Conservation (phyloP, 352 stramenopile species). For the Phytopythium boreale region DNA sequence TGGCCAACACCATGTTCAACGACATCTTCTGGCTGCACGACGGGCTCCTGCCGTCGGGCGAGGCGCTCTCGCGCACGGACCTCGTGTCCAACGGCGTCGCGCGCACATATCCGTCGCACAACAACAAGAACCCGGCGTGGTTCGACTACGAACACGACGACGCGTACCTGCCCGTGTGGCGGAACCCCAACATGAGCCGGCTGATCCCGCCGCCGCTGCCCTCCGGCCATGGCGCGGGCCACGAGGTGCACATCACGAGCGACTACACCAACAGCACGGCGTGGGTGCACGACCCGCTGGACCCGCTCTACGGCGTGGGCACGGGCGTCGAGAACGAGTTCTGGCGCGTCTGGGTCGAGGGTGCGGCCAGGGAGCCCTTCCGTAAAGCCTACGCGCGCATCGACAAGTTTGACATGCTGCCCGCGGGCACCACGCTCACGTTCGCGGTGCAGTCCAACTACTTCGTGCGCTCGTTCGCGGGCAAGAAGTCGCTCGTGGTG, state of each 20-base stretch:
- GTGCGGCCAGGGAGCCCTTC: slow-evolving; percentile 55
- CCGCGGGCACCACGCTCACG: slow-evolving; percentile 44
- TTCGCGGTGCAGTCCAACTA: slow-evolving; percentile 85
- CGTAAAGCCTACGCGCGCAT: slow-evolving; percentile 72
- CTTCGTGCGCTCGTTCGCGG: slow-evolving; percentile 62
- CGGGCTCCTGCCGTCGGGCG: slow-evolving; percentile 38
- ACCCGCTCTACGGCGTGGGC: slow-evolving; percentile 37
- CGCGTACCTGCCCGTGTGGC: slow-evolving; percentile 60
- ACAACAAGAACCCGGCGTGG: slow-evolving; percentile 63
- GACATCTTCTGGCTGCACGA: slow-evolving; percentile 84
- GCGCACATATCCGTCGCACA: slow-evolving; percentile 48
- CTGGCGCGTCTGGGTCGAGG: slow-evolving; percentile 75
- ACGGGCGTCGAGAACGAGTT: slow-evolving; percentile 67
- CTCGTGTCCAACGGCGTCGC: slow-evolving; percentile 43
- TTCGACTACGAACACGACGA: slow-evolving; percentile 15
- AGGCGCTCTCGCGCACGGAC: slow-evolving; percentile 32
- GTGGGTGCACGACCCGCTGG: slow-evolving; percentile 56
- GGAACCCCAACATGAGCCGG: slow-evolving; percentile 70
- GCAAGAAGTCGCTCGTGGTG: slow-evolving; percentile 65
- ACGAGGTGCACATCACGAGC: slow-evolving; percentile 25
- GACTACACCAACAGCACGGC: slow-evolving; percentile 81
- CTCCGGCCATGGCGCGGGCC: slow-evolving; percentile 5
- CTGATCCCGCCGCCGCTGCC: slow-evolving; percentile 43
- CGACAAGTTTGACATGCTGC: slow-evolving; percentile 33
- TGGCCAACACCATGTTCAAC: slow-evolving; percentile 83